A percentile compares a stretch with the other conserved stretches of the same genome.
Conservation (phyloP, 1,284 basidiomycete genomes). For the Ganoderma multipileum region DNA sequence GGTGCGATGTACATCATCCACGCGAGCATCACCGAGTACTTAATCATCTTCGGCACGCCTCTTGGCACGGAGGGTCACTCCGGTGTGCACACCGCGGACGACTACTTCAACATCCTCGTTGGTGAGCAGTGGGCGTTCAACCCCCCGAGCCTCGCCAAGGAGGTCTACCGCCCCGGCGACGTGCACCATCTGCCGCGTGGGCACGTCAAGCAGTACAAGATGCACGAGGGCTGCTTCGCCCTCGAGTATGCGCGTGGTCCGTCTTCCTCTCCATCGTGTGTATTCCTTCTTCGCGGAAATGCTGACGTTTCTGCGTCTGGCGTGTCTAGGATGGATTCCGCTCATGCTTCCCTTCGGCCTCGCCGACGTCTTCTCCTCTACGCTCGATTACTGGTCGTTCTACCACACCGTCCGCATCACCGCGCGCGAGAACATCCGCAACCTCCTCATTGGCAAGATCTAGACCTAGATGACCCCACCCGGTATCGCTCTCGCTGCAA, state of each 20-base stretch:
- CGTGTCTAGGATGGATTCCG: conserved; percentile 83
- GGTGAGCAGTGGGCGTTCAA: conserved; percentile 94
- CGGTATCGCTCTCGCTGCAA: not conserved
- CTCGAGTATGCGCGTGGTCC: conserved; percentile 90
- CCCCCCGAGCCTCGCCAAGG: conserved; percentile 83
- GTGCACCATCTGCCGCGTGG: conserved; percentile 88
- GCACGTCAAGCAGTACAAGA: conserved; percentile 94
- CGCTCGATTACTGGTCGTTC: conserved; percentile 87
- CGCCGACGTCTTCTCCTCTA: conserved; percentile 87
- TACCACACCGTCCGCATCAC: conserved; percentile 85
- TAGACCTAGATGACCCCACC: conserved; percentile 40
- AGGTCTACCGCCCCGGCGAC: conserved; percentile 84
- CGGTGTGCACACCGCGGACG: conserved; percentile 94
- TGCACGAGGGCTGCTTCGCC: conserved; percentile 95
- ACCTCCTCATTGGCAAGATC: conserved; percentile 88
- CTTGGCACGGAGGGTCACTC: conserved; percentile 97
- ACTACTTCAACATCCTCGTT: conserved; percentile 95
- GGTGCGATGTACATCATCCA: conserved; percentile 98
- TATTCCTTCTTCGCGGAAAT: conserved; percentile 4
- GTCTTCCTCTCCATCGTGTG: conserved; percentile 38
- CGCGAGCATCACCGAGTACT: conserved; percentile 92
- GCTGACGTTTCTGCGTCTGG: not conserved
- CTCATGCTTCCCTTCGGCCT: conserved; percentile 94
- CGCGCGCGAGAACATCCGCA: conserved; percentile 82
- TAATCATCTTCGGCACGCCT: conserved; percentile 95